A percentile compares a stretch with the other conserved stretches of the same genome.
Evolutionary conservation across 2,329 filamentous ascomycete species (phyloP).

Genomic region (Alternaria sp.): DNA sequence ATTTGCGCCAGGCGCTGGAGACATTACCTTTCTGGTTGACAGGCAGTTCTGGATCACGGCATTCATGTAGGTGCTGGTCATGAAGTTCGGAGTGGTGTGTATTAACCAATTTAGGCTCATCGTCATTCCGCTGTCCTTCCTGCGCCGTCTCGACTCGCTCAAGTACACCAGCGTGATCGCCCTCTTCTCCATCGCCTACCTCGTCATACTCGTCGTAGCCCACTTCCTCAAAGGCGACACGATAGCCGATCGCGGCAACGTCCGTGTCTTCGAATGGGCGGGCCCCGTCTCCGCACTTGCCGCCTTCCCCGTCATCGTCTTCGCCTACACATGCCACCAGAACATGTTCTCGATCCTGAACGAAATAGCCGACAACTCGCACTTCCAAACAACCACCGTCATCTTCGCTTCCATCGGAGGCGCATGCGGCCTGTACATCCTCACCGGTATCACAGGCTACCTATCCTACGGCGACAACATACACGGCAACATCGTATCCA

Average conservation of each 20-base stretch:
- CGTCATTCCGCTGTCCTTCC: conserved; percentile 91
- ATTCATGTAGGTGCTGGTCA: conserved; percentile 72
- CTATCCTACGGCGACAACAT: conserved; percentile 92
- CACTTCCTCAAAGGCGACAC: conserved; percentile 84
- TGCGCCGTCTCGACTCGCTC: conserved; percentile 88
- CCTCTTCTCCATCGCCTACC: conserved; percentile 89
- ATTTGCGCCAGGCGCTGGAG: conserved; percentile 69
- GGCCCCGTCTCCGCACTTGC: conserved; percentile 80
- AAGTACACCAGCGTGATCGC: conserved; percentile 97
- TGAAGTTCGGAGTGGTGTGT: no score
- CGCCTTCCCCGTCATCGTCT: conserved; percentile 92
- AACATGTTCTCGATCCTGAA: conserved; percentile 99
- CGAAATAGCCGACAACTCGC: conserved; percentile 86
- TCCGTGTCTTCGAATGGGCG: conserved; percentile 79
- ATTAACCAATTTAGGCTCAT: conserved; percentile 66
- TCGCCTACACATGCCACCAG: conserved; percentile 99
- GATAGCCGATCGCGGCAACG: conserved; percentile 72
- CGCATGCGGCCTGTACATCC: conserved; percentile 83
- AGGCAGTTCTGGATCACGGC: conserved; percentile 97
- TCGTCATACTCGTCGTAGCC: conserved; percentile 90
- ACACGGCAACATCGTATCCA: conserved; percentile 86
- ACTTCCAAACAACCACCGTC: conserved; percentile 77
- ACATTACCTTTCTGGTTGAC: conserved; percentile 78
- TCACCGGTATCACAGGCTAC: conserved; percentile 95
- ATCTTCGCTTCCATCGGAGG: conserved; percentile 84